These are phyloP conservation scores for Phytophthora vignae DNA, from an alignment of 352 stramenopile species.

Conservation along the genomic window DNA sequence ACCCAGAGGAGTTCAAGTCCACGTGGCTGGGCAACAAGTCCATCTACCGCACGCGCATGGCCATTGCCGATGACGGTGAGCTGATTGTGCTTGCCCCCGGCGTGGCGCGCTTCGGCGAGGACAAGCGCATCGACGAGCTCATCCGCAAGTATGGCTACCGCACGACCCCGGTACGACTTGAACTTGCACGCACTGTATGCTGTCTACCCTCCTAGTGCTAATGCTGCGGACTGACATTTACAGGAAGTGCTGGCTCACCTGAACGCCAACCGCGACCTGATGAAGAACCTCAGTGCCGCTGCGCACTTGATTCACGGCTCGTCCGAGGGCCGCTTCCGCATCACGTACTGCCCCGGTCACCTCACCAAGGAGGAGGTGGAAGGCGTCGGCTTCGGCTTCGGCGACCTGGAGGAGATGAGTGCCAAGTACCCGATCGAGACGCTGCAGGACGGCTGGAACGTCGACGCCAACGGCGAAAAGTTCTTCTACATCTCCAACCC, in stretches of 20 bases:
- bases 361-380: conserved; percentile 95
- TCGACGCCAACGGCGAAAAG: conserved; percentile 78
- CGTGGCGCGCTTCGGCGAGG: conserved; percentile 95
- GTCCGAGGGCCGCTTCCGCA: conserved; percentile 96
- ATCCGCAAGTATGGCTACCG: conserved; percentile 98
- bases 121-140: conserved; percentile 94
- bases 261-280: conserved; percentile 92
- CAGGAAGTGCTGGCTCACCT: conserved; percentile 94
- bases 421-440: conserved; percentile 82
- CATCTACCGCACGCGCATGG: conserved; percentile 98
- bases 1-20: conserved; percentile 97
- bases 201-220: neutral
- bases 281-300: conserved; percentile 95
- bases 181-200: neutral
- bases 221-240: conserved; percentile 5
- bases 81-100: conserved; percentile 96
- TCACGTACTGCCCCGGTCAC: conserved; percentile 95
- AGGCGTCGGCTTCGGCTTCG: conserved; percentile 93
- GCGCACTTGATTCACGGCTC: conserved; percentile 98
- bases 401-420: conserved; percentile 85
- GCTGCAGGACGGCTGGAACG: conserved; percentile 95
- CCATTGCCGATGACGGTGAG: conserved; percentile 95
- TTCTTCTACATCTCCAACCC: conserved; percentile 99
- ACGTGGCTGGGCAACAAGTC: conserved; percentile 99
- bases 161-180: conserved; percentile 88